A percentile compares a stretch with the other conserved stretches of the same genome.
Evolutionary conservation across 305 asterid species (phyloP).

Genomic region (Lippia alba): DNA sequence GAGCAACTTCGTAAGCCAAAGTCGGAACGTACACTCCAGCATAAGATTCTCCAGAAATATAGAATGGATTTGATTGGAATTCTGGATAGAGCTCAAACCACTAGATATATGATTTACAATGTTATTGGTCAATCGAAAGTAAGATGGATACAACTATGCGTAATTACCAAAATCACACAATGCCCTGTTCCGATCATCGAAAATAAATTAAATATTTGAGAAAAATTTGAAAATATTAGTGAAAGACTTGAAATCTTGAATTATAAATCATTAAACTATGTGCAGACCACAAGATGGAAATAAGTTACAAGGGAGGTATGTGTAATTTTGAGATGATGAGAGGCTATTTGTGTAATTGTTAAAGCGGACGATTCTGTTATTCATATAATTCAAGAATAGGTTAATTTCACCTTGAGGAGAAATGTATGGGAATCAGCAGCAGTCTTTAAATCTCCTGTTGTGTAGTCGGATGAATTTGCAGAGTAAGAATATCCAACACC

Average conservation of each 20-base stretch:
- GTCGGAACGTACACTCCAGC: conserved; percentile 97
- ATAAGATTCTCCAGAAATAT: conserved; percentile 86
- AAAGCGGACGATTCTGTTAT: not conserved
- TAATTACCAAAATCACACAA: not conserved
- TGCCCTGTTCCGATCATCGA: not conserved
- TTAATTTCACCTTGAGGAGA: conserved; percentile 76
- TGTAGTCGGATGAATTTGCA: conserved; percentile 64
- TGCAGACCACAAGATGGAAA: not conserved
- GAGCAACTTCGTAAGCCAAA: conserved; percentile 76
- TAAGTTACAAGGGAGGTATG: not conserved
- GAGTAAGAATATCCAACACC: conserved; percentile 96
- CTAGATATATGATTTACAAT: conserved; percentile 46
- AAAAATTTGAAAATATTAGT: not conserved
- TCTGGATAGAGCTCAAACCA: conserved; percentile 95
- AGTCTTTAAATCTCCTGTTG: conserved; percentile 80
- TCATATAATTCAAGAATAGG: conserved; percentile 2
- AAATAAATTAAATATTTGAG: not conserved
- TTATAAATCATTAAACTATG: not conserved
- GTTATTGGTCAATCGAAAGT: not conserved
- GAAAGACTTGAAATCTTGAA: too few species aligned
- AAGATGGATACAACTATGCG: not conserved
- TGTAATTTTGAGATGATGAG: not conserved
- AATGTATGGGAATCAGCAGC: conserved; percentile 80
- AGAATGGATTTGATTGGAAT: conserved; percentile 77
- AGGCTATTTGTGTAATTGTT: not conserved